Conservation (phyloP, 305 asterid species). For the Vinca major region DNA sequence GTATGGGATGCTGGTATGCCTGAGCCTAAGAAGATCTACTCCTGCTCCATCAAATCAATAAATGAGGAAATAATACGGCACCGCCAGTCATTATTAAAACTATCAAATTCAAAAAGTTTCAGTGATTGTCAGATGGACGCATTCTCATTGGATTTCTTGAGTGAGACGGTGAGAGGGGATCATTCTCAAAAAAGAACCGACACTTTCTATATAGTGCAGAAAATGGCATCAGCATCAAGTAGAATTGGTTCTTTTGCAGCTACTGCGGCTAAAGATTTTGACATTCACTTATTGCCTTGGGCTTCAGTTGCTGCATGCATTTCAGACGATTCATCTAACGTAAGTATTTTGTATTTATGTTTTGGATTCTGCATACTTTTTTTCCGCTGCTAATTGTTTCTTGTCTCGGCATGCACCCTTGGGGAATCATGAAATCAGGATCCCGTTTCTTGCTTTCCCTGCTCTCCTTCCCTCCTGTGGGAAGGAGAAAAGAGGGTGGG, state of each 20-base stretch:
- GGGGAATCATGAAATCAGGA: background rate
- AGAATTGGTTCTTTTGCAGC: conserved; percentile 88
- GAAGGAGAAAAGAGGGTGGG: background rate
- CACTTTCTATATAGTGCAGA: conserved; percentile 72
- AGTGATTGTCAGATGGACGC: conserved; percentile 47
- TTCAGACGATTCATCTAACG: conserved; percentile 60
- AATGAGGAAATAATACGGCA: conserved; percentile 57
- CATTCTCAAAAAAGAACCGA: conserved; percentile 41
- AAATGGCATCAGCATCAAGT: conserved; percentile 77
- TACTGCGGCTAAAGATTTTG: conserved; percentile 74
- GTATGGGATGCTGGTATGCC: conserved; percentile 74
- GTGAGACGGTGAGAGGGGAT: conserved; percentile 58
- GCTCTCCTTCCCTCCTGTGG: background rate
- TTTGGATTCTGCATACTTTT: conserved; percentile 7
- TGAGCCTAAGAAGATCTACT: conserved; percentile 63
- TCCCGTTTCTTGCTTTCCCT: background rate
- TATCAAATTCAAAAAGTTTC: conserved; percentile 39
- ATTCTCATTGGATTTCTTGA: conserved; percentile 68
- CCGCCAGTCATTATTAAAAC: conserved; percentile 65
- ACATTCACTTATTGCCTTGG: conserved; percentile 91
- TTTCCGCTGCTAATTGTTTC: conserved; percentile 3
- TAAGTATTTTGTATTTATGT: conserved; percentile 23
- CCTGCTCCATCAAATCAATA: conserved; percentile 53
- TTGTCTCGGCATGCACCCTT: conserved; percentile 1
- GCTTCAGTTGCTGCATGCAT: conserved; percentile 94